These are phyloP conservation scores for Suhomyces choctaworum DNA, from an alignment of 1,139 yeast genomes.

Conservation along the genomic window DNA sequence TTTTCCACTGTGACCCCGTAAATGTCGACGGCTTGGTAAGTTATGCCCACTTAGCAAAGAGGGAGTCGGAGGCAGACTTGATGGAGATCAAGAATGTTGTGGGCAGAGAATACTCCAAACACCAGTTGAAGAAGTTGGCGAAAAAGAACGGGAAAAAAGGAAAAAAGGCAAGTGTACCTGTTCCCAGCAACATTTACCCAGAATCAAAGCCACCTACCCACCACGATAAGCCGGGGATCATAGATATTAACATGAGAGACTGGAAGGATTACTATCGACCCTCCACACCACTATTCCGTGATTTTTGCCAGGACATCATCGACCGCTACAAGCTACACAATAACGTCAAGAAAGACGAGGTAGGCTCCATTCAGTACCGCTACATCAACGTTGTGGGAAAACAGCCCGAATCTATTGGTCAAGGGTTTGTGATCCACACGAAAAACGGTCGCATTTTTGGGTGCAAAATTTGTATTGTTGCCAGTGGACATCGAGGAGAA, in stretches of 20 bases:
- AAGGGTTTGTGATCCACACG: constrained; percentile 27
- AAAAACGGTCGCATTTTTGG: constrained; percentile 30
- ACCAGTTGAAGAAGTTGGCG: constrained; percentile 37
- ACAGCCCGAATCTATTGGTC: not conserved
- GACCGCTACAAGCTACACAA: constrained; percentile 33
- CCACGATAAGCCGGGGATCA: constrained; percentile 36
- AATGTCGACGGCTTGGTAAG: constrained; percentile 47
- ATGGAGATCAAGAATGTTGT: constrained; percentile 49
- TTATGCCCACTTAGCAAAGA: constrained; percentile 34
- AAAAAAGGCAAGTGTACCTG: constrained; percentile 2
- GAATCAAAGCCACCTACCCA: not conserved
- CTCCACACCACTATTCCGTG: constrained; percentile 40
- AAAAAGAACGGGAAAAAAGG: constrained; percentile 19
- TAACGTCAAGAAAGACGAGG: constrained; percentile 37
- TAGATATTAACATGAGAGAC: constrained; percentile 48
- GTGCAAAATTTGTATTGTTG: constrained; percentile 39
- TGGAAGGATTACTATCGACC: constrained; percentile 51
- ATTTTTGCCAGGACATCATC: constrained; percentile 40
- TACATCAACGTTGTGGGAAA: constrained; percentile 30
- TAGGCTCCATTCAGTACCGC: constrained; percentile 33
- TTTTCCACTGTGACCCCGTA: constrained; percentile 50
- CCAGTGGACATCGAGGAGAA: constrained; percentile 45
- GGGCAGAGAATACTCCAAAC: constrained; percentile 48
- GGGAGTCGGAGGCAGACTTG: constrained; percentile 34
- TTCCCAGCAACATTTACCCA: constrained; percentile 12